Evolutionary conservation across 208 protist genomes (phyloP).

Genomic region (Trypanosoma lewisi): DNA sequence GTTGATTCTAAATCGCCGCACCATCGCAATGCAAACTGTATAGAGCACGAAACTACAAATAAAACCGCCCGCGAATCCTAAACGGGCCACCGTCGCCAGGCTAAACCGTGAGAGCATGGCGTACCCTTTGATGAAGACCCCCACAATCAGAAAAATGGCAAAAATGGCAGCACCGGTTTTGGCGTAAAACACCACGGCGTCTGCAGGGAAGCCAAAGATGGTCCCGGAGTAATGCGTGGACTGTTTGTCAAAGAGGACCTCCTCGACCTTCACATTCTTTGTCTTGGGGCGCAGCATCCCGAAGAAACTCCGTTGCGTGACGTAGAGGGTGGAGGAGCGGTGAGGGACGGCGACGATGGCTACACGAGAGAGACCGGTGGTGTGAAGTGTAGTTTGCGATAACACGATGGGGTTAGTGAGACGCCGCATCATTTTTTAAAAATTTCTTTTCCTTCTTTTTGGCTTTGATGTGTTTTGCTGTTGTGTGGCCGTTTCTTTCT

Average conservation of each 20-base stretch:
- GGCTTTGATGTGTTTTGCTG: too few species aligned
- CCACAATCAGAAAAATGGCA: slow-evolving; percentile 36
- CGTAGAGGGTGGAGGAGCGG: neutral
- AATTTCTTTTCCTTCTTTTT: neutral
- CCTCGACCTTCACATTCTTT: slow-evolving; percentile 64
- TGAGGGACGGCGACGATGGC: neutral
- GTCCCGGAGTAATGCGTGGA: slow-evolving; percentile 63
- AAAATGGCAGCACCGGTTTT: slow-evolving; percentile 51
- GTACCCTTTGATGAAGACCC: slow-evolving; percentile 84
- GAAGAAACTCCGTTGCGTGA: slow-evolving; percentile 32
- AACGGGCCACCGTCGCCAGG: slow-evolving; percentile 71
- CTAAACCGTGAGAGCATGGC: slow-evolving; percentile 65
- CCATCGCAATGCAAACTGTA: slow-evolving; percentile 46
- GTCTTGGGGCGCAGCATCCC: slow-evolving; percentile 30
- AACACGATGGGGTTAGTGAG: neutral
- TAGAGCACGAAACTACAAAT: slow-evolving; percentile 61
- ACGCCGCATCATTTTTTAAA: slow-evolving; percentile 1
- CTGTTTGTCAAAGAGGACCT: slow-evolving; percentile 73
- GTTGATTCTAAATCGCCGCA: slow-evolving; percentile 71
- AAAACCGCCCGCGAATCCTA: slow-evolving; percentile 84
- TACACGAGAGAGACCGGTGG: neutral
- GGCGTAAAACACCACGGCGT: slow-evolving; percentile 79
- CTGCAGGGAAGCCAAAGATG: slow-evolving; percentile 76
- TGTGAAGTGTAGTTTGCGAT: neutral
- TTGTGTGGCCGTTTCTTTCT: too few species aligned